phyloP scores from a whole-genome alignment of 257 asterid genomes.

The Solanum gracilifrons region DNA sequence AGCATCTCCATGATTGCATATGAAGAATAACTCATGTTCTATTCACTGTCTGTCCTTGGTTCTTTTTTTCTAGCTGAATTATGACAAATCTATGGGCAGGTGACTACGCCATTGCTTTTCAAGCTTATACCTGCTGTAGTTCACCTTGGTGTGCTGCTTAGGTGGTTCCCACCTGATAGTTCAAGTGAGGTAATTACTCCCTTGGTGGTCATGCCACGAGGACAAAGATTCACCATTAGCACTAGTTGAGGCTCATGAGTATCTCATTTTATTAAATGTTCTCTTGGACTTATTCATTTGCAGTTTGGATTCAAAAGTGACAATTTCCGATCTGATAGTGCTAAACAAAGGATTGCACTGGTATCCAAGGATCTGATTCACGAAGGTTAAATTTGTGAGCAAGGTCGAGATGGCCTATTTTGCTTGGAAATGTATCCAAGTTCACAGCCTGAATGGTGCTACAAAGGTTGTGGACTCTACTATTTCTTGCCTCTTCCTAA shows the following conservation, averaged over 20 bases:
- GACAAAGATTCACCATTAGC: not conserved
- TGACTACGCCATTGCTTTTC: slow-evolving; percentile 92
- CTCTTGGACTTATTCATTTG: not conserved
- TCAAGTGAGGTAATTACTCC: slow-evolving; percentile 56
- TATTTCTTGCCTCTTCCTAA: not conserved
- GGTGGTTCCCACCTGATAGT: slow-evolving; percentile 86
- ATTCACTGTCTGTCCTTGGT: not conserved
- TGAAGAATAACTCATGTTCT: not conserved
- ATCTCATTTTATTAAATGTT: not conserved
- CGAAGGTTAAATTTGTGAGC: slow-evolving; percentile 14
- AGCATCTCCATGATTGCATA: not conserved
- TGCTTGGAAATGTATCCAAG: not conserved
- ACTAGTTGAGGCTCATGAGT: not conserved
- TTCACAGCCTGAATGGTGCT: not conserved
- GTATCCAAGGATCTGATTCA: slow-evolving; percentile 51
- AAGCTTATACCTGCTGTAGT: slow-evolving; percentile 89
- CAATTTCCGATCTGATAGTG: slow-evolving; percentile 67
- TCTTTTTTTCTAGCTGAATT: not conserved
- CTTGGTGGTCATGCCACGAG: not conserved
- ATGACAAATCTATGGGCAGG: slow-evolving; percentile 33
- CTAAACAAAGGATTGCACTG: slow-evolving; percentile 79
- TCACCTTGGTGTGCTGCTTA: slow-evolving; percentile 82
- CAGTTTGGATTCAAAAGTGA: slow-evolving; percentile 81
- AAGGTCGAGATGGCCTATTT: not conserved
- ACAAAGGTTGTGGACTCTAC: not conserved